These are phyloP conservation scores for Xylaria palmicola DNA, from an alignment of 495 filamentous ascomycete genomes.

Conservation along the genomic window DNA sequence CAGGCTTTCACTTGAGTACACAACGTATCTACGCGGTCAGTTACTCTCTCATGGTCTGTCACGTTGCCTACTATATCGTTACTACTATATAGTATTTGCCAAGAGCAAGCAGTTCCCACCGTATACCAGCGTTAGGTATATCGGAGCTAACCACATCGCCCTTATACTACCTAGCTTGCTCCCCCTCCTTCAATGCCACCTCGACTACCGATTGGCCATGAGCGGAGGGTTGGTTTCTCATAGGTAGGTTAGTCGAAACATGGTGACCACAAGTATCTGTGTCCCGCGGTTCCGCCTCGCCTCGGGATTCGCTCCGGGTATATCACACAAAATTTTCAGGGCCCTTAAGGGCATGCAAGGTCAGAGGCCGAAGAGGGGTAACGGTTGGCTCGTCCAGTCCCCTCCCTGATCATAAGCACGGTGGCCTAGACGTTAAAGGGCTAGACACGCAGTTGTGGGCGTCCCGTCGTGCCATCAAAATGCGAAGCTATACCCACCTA, in stretches of 20 bases:
- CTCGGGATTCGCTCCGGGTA: not conserved
- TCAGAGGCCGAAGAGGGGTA: no score
- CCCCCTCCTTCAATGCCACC: slow-evolving; percentile 15
- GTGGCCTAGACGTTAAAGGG: no score
- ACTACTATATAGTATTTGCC: not conserved
- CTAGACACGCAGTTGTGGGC: no score
- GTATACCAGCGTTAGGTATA: no score
- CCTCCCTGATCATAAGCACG: no score
- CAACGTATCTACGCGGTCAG: no score
- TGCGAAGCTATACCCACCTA: no score
- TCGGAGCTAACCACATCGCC: slow-evolving; percentile 15
- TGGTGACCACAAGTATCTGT: not conserved
- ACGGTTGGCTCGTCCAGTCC: no score
- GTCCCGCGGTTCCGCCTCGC: not conserved
- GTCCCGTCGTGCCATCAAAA: slow-evolving; percentile 1
- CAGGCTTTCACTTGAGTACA: no score
- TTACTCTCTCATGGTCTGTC: no score
- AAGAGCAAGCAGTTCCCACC: not conserved
- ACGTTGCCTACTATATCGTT: no score
- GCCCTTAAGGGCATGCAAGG: not conserved
- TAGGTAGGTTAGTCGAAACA: not conserved
- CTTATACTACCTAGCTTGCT: not conserved
- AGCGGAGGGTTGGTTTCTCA: not conserved
- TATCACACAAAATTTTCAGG: not conserved
- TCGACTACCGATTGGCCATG: slow-evolving; percentile 6